Base-by-base conservation (phyloP, 2,329 filamentous ascomycete species). In the Colletotrichum sp. region DNA sequence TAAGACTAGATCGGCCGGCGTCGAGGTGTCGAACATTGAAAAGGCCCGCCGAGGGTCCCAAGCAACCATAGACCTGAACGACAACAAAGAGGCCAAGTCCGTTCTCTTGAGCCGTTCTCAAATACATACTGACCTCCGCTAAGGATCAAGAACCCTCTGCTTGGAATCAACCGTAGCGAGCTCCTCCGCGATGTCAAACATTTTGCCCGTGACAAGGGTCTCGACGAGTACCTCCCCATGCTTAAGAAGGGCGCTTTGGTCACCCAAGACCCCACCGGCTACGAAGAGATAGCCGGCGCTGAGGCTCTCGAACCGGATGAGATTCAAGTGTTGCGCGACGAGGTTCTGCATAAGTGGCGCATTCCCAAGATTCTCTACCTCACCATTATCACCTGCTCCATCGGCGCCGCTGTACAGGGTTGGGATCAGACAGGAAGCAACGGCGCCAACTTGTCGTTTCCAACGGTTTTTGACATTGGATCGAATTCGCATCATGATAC, bases 341-440 rank as follows among this genome's bases (percentile, higher is more conserved):
- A 91, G 78, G 81, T 85, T 10, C 87, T 85, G 0, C 86, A 89
- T 74, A 85, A 87, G 68, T 91, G 89, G 88, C 83, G 83, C 13
- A 86, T 89, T 65, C 88, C 89, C 9, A 86, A 83, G 81, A 79
- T 84, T 52, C 81, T 90, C 2, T 90, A 89, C 79, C 88, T 86
- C 73, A 88, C 87, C 48, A 86, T 88, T 78, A 83, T 86, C 43
- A 86, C 90, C 79, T 89, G 88, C 79, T 89, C 89, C 4, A 84
- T 91, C 55, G 89, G 88, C 5, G 89, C 90, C 5, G 89, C 89
- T 22, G 88, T 90, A 13, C 91, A 91, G 71, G 86, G 87, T 7
- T 89, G 87, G 87, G 87, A 89, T 77, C 69, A 85, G 81, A 89
- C 83, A 8, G 87, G 86, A 18, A 85, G 85, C 78, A 89, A 89